These are phyloP conservation scores for Daldinia caldariorum DNA, from an alignment of 495 filamentous ascomycete genomes.

Conservation along the genomic window DNA sequence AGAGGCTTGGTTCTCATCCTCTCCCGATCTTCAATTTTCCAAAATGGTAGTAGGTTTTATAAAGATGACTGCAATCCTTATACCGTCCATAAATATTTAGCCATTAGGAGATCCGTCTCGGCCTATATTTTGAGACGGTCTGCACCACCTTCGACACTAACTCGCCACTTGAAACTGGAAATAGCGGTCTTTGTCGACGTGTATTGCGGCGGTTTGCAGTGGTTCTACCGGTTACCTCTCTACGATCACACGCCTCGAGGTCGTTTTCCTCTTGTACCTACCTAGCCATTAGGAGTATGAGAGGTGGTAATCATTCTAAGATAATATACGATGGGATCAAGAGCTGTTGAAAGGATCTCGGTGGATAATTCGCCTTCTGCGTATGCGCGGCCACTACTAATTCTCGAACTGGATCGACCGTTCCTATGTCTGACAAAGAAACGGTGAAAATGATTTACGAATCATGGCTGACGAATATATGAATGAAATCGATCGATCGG, in stretches of 20 bases:
- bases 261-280: neutral
- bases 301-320: slow-evolving; percentile 3
- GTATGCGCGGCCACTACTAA: slow-evolving; percentile 12
- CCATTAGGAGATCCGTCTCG: slow-evolving; percentile 4
- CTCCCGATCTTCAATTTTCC: slow-evolving; percentile 8
- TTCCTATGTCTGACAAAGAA: slow-evolving; percentile 21
- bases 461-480: slow-evolving; percentile 43
- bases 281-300: neutral
- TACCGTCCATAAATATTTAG: neutral
- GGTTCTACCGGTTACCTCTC: slow-evolving; percentile 8
- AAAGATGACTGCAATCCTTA: neutral
- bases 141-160: slow-evolving; percentile 7
- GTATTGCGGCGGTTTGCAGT: neutral
- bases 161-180: slow-evolving; percentile 2
- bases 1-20: slow-evolving; percentile 22
- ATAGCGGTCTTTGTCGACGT: neutral
- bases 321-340: slow-evolving; percentile 5
- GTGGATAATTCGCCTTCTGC: slow-evolving; percentile 19
- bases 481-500: slow-evolving; percentile 32
- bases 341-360: slow-evolving; percentile 12
- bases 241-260: neutral
- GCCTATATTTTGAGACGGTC: slow-evolving; percentile 1
- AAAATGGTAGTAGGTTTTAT: slow-evolving; percentile 4
- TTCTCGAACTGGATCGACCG: slow-evolving; percentile 19
- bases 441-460: slow-evolving; percentile 39